These are phyloP conservation scores for Globisporangium emineosum DNA, from an alignment of 352 stramenopile species.

Conservation along the genomic window DNA sequence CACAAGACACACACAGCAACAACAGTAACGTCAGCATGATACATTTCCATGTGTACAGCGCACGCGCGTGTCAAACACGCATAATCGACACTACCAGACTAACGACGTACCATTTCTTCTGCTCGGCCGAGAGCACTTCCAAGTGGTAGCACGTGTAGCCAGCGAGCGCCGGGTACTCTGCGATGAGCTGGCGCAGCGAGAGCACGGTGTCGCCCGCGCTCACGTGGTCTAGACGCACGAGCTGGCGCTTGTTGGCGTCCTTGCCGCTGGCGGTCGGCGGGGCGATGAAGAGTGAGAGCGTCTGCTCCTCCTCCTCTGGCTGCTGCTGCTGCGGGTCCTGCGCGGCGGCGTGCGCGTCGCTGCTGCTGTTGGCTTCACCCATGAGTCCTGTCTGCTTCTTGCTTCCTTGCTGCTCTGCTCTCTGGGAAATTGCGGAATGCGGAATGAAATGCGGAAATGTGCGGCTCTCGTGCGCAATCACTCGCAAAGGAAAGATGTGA, in stretches of 20 bases:
- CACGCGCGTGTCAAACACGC: not conserved
- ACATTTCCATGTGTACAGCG: not conserved
- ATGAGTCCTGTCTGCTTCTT: not conserved
- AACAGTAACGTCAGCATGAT: not conserved
- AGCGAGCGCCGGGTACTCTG: constrained; percentile 77
- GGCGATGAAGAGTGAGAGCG: constrained; percentile 56
- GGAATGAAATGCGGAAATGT: constrained; percentile 9
- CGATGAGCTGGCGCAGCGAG: constrained; percentile 77
- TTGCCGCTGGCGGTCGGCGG: constrained; percentile 25
- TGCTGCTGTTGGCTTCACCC: constrained; percentile 23
- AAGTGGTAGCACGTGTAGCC: constrained; percentile 87
- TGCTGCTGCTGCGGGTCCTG: constrained; percentile 18
- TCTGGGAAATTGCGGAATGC: constrained; percentile 41
- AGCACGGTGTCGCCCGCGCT: constrained; percentile 77
- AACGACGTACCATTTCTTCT: constrained; percentile 28
- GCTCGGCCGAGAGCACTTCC: constrained; percentile 36
- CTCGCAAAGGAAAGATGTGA: constrained; percentile 1
- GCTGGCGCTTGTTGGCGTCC: constrained; percentile 11
- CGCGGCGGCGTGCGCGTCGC: constrained; percentile 21
- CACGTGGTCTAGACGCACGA: constrained; percentile 66
- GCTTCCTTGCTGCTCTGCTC: constrained; percentile 1
- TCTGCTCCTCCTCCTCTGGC: constrained; percentile 25
- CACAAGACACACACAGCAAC: constrained; percentile 2
- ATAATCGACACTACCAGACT: not conserved
- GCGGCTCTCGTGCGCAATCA: constrained; percentile 5